Evolutionary conservation across 176 grass and related monocot genomes (phyloP).

Genomic region (Pharus latifolius): DNA sequence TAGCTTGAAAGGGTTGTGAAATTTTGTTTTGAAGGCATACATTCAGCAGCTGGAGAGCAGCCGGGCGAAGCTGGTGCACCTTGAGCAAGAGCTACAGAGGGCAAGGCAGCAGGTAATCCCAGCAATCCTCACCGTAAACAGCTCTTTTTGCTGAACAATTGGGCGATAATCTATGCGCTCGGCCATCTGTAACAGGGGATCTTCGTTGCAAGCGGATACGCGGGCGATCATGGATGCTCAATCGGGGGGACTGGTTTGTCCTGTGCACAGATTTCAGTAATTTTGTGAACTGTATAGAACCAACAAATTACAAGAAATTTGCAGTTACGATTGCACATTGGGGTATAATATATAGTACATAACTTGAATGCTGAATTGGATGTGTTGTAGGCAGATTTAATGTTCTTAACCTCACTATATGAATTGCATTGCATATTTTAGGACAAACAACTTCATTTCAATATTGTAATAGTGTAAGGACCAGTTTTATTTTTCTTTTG

Average conservation of each 20-base stretch:
- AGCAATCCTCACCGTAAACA: background rate
- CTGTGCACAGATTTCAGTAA: background rate
- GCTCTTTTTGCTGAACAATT: too few species aligned
- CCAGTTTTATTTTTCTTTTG: background rate
- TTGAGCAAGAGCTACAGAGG: conserved; percentile 89
- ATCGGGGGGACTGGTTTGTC: conserved; percentile 44
- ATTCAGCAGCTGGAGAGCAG: conserved; percentile 77
- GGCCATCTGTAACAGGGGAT: conserved; percentile 39
- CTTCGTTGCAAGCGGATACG: conserved; percentile 54
- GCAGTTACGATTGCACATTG: too few species aligned
- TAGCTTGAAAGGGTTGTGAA: background rate
- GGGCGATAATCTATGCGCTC: background rate
- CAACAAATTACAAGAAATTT: too few species aligned
- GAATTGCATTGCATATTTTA: too few species aligned
- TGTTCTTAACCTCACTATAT: too few species aligned
- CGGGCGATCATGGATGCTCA: conserved; percentile 48
- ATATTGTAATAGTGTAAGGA: background rate
- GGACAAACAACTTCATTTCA: too few species aligned
- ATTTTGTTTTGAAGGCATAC: conserved; percentile 49
- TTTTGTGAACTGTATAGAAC: too few species aligned
- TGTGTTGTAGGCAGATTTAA: too few species aligned
- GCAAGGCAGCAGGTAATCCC: conserved; percentile 70
- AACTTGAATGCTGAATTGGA: too few species aligned
- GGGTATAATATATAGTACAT: too few species aligned
- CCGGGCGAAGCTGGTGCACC: conserved; percentile 59